These are phyloP conservation scores for Leccinum subrobustum DNA, from an alignment of 1,284 basidiomycete species.

Conservation along the genomic window DNA sequence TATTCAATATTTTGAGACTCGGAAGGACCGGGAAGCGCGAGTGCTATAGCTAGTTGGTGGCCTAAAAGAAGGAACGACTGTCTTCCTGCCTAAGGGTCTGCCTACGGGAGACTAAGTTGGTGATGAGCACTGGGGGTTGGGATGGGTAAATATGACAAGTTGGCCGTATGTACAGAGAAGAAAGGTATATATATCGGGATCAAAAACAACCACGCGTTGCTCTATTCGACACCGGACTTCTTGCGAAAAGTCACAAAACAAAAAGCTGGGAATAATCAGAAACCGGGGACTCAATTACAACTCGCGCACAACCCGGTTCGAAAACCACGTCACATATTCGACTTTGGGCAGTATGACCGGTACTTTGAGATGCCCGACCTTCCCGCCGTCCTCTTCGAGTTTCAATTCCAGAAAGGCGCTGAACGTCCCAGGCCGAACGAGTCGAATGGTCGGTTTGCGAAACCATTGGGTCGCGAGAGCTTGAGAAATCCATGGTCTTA, in stretches of 20 bases:
- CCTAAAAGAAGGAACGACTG: too few relatives aligned
- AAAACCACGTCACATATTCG: not conserved
- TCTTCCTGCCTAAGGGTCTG: too few relatives aligned
- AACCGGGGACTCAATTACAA: not conserved
- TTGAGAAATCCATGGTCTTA: not conserved
- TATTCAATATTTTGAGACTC: conserved; percentile 57
- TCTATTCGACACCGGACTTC: too few relatives aligned
- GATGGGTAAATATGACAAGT: too few relatives aligned
- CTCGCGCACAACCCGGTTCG: not conserved
- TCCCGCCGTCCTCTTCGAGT: not conserved
- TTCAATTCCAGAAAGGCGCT: not conserved
- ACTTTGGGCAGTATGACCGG: not conserved
- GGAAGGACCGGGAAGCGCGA: conserved; percentile 49
- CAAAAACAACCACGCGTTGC: too few relatives aligned
- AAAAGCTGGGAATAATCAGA: too few relatives aligned
- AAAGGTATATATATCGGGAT: too few relatives aligned
- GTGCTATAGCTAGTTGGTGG: conserved; percentile 41
- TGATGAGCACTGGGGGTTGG: too few relatives aligned
- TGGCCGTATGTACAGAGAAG: too few relatives aligned
- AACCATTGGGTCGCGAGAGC: not conserved
- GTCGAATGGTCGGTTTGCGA: not conserved
- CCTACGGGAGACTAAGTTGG: too few relatives aligned
- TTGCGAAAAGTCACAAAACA: too few relatives aligned
- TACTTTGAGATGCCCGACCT: not conserved
- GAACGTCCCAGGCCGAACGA: not conserved